Percentiles rank a stretch among this genome's conserved stretches.
Conservation (phyloP, 495 filamentous ascomycete species). For the Bryoglossum gracile region DNA sequence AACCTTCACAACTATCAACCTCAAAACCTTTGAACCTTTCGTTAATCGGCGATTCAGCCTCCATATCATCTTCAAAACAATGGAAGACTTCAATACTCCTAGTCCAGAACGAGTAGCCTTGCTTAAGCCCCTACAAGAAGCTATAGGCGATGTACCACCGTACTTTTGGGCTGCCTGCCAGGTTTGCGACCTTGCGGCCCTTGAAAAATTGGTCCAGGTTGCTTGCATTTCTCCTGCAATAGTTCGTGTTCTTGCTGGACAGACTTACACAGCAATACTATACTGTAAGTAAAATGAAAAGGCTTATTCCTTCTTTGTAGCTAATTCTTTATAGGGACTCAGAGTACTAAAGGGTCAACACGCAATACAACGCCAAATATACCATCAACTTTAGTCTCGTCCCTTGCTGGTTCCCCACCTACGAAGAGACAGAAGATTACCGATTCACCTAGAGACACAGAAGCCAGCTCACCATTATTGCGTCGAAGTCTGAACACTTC, state of each 20-base stretch:
- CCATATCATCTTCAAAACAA: neutral
- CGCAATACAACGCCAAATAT: neutral
- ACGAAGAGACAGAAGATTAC: slow-evolving; percentile 6
- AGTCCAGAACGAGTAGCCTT: slow-evolving; percentile 8
- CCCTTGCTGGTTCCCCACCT: slow-evolving; percentile 1
- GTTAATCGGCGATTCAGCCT: neutral
- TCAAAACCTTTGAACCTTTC: too few relatives aligned
- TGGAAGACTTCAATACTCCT: slow-evolving; percentile 9
- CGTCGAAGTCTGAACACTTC: neutral
- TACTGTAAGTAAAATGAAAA: slow-evolving; percentile 5
- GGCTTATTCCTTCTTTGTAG: neutral
- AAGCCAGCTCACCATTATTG: neutral
- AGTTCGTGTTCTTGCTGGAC: neutral
- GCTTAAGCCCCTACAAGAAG: slow-evolving; percentile 6
- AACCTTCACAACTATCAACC: too few relatives aligned
- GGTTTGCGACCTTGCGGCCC: slow-evolving; percentile 5
- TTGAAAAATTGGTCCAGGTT: slow-evolving; percentile 2
- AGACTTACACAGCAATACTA: slow-evolving; percentile 1
- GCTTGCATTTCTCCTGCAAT: neutral
- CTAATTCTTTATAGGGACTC: slow-evolving; percentile 11
- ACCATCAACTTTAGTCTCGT: neutral
- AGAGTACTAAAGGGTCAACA: neutral
- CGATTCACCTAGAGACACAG: neutral
- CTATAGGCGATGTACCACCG: slow-evolving; percentile 5
- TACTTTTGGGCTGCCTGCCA: slow-evolving; percentile 14